phyloP scores from a whole-genome alignment of 257 asterid genomes.

The Rauvolfia tetraphylla region DNA sequence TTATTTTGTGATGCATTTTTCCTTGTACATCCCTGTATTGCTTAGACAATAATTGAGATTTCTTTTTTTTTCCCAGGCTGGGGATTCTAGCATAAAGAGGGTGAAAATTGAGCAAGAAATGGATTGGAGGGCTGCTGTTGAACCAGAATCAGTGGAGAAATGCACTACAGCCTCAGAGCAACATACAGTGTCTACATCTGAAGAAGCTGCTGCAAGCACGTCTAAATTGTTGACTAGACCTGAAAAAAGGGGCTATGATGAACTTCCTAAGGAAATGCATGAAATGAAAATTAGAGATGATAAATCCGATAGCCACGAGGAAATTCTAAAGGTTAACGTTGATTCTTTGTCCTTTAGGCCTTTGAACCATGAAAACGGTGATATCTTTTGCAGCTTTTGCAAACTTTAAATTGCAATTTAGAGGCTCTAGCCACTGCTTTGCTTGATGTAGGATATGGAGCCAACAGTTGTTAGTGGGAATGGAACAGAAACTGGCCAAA shows the following conservation, averaged over 20 bases:
- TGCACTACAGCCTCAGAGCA: slow-evolving; percentile 29
- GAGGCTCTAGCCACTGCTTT: not conserved
- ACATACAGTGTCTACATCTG: slow-evolving; percentile 27
- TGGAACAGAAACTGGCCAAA: slow-evolving; percentile 90
- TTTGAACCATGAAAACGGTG: not conserved
- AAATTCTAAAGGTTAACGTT: slow-evolving; percentile 46
- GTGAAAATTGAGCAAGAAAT: slow-evolving; percentile 59
- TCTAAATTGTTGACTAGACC: slow-evolving; percentile 28
- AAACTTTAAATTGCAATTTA: not conserved
- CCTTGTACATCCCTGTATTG: too few species aligned
- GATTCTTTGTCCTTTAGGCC: slow-evolving; percentile 1
- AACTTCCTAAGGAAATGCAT: slow-evolving; percentile 34
- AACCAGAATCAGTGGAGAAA: slow-evolving; percentile 34
- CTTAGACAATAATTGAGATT: slow-evolving; percentile 12
- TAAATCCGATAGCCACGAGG: slow-evolving; percentile 38
- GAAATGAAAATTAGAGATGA: slow-evolving; percentile 38
- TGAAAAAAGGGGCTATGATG: slow-evolving; percentile 38
- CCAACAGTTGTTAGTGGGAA: slow-evolving; percentile 71
- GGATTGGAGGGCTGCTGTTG: slow-evolving; percentile 32
- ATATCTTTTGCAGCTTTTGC: not conserved
- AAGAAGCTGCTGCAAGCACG: slow-evolving; percentile 38
- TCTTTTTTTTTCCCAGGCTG: slow-evolving; percentile 38
- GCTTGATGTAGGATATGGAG: slow-evolving; percentile 56
- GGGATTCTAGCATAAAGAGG: slow-evolving; percentile 52
- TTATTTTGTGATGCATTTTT: not conserved